phyloP scores from a whole-genome alignment of 768 basidiomycete genomes.

The Lactarius quietus region DNA sequence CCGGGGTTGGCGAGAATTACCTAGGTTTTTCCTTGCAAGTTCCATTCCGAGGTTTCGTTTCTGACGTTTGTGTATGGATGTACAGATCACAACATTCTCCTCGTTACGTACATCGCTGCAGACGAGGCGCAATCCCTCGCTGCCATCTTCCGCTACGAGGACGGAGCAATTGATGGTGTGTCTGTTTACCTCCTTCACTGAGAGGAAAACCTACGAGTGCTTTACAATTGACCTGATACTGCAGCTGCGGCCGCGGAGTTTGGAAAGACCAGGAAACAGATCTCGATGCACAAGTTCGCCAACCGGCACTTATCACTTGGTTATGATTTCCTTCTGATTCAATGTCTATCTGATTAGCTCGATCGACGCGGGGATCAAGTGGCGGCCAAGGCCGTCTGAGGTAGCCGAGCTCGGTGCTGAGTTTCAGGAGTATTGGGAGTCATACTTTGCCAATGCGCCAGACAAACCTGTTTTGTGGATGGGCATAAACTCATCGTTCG shows the following conservation, averaged over 20 bases:
- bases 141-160: conserved; percentile 15
- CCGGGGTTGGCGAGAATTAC: conserved; percentile 38
- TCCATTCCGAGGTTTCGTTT: not conserved
- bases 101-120: conserved; percentile 13
- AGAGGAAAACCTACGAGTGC: not conserved
- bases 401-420: conserved; percentile 27
- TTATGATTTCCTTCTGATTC: not conserved
- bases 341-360: conserved; percentile 15
- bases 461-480: conserved; percentile 28
- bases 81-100: conserved; percentile 23
- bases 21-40: conserved; percentile 29
- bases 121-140: conserved; percentile 27
- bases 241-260: conserved; percentile 37
- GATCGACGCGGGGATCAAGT: conserved; percentile 30
- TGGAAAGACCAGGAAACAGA: conserved; percentile 39
- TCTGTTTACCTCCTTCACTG: conserved; percentile 18
- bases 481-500: conserved; percentile 20
- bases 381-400: conserved; percentile 27
- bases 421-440: conserved; percentile 27
- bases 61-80: not conserved
- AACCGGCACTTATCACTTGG: conserved; percentile 19
- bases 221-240: not conserved
- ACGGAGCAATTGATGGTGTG: conserved; percentile 24
- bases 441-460: conserved; percentile 24
- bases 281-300: conserved; percentile 54